A percentile compares a stretch with the other conserved stretches of the same genome.
These are phyloP conservation scores for Rhizopogon roseolus DNA, from an alignment of 768 basidiomycete species.

Conservation along the genomic window DNA sequence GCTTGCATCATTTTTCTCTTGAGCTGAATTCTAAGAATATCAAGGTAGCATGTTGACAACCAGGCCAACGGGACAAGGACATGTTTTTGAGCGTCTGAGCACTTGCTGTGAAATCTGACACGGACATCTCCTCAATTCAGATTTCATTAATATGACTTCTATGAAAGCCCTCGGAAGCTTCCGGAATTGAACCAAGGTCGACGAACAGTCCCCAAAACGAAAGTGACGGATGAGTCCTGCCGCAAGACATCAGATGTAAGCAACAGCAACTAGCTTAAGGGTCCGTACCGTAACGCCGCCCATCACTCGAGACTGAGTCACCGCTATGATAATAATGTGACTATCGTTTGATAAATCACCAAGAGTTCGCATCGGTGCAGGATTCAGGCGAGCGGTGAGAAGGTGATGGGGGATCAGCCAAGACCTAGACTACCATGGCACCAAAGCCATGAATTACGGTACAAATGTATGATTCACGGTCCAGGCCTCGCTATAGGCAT, in stretches of 20 bases:
- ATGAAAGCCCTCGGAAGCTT: slow-evolving; percentile 1
- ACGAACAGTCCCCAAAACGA: background rate
- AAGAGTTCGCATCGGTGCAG: background rate
- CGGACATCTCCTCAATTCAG: background rate
- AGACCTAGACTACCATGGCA: background rate
- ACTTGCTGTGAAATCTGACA: background rate
- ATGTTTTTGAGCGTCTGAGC: background rate
- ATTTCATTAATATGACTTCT: background rate
- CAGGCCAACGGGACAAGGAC: background rate
- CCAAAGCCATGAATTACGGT: background rate
- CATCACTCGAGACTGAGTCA: background rate
- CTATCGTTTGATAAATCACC: background rate
- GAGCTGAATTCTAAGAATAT: background rate
- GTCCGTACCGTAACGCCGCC: background rate
- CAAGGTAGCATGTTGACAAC: background rate
- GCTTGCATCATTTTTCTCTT: no score
- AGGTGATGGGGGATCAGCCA: no score
- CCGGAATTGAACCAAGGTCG: background rate
- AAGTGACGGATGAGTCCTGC: background rate
- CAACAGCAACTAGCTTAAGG: background rate
- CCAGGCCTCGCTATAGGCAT: background rate
- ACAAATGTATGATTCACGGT: background rate
- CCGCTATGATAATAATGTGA: background rate
- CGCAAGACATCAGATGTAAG: background rate
- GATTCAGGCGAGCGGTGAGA: no score